Percentiles rank a stretch among this genome's conserved stretches.
Conservation (phyloP, 2,329 filamentous ascomycete species). For the Chaetomiaceae sp. region DNA sequence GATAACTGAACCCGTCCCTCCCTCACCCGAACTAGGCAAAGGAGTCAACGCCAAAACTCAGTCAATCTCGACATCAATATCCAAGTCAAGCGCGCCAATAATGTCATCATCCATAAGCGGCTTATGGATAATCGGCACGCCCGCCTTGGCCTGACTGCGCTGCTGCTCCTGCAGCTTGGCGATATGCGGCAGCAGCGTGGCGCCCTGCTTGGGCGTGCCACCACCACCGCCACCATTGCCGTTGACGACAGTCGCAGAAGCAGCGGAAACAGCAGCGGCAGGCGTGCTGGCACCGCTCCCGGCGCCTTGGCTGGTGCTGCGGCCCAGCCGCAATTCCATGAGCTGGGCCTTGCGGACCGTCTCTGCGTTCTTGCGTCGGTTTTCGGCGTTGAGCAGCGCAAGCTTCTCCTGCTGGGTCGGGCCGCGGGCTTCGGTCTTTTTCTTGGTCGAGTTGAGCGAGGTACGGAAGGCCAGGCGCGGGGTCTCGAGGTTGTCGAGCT, state of each 20-base stretch:
- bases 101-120: constrained; percentile 88
- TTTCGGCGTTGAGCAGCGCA: constrained; percentile 76
- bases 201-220: constrained; percentile 40
- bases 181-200: constrained; percentile 45
- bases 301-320: constrained; percentile 38
- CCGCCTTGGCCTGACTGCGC: constrained; percentile 47
- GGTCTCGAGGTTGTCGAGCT: constrained; percentile 59
- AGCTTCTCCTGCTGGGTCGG: constrained; percentile 74
- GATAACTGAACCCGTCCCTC: too few relatives aligned
- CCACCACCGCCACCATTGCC: constrained; percentile 21
- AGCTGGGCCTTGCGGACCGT: constrained; percentile 87
- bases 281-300: constrained; percentile 40
- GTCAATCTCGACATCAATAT: constrained; percentile 69
- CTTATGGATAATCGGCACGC: constrained; percentile 66
- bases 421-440: constrained; percentile 45
- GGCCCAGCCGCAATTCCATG: constrained; percentile 65
- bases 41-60: too few relatives aligned
- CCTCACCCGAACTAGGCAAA: too few relatives aligned
- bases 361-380: constrained; percentile 79
- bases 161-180: constrained; percentile 51
- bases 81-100: constrained; percentile 81
- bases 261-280: not conserved
- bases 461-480: constrained; percentile 73
- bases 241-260: not conserved
- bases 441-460: constrained; percentile 47